These are phyloP conservation scores for Pichia scutulata DNA, from an alignment of 805 yeast genomes.

Conservation along the genomic window DNA sequence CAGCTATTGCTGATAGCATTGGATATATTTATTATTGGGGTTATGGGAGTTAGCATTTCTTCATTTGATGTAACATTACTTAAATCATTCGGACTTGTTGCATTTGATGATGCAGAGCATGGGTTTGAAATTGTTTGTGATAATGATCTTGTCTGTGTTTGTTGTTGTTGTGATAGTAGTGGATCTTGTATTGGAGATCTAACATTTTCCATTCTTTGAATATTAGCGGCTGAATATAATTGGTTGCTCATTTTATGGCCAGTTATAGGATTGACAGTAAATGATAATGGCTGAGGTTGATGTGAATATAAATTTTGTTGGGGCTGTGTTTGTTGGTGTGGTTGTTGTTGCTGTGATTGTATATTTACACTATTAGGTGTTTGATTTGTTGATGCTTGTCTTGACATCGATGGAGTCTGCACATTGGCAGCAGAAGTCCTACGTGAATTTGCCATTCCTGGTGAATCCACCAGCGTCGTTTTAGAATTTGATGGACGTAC, in stretches of 20 bases:
- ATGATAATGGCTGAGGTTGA: slow-evolving; percentile 6
- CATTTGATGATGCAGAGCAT: not conserved
- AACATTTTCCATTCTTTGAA: slow-evolving; percentile 3
- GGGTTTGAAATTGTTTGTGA: not conserved
- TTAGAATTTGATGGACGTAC: slow-evolving; percentile 41
- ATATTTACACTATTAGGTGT: not conserved
- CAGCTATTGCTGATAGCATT: not conserved
- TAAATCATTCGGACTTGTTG: not conserved
- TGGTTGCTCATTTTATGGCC: not conserved
- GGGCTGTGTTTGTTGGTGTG: not conserved
- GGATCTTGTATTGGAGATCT: not conserved
- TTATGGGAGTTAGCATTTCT: not conserved
- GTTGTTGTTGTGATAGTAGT: not conserved
- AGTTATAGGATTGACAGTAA: slow-evolving; percentile 3
- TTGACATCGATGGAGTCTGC: not conserved
- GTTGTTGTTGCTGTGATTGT: not conserved
- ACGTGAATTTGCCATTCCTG: slow-evolving; percentile 24
- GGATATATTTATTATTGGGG: not conserved
- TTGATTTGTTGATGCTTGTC: not conserved
- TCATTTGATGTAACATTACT: not conserved
- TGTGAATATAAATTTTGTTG: not conserved
- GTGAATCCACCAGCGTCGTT: slow-evolving; percentile 16
- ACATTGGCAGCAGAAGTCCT: slow-evolving; percentile 18
- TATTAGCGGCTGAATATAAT: not conserved
- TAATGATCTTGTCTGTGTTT: not conserved